Evolutionary conservation across 306 rosid genomes (phyloP).

Genomic region (Ormosia emarginata): DNA sequence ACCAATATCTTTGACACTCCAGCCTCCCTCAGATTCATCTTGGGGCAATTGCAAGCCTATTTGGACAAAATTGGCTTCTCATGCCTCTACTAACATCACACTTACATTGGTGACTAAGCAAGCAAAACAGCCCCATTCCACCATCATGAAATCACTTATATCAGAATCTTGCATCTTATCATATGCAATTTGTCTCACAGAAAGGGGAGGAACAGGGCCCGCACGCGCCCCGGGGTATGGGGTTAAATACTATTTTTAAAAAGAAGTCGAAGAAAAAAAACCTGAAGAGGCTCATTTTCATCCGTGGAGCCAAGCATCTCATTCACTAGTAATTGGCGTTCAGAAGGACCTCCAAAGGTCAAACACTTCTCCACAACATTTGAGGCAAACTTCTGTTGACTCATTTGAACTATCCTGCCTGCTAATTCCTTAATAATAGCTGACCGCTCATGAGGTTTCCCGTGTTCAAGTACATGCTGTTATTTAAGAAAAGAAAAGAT

Average conservation of each 20-base stretch:
- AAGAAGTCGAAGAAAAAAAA: constrained; percentile 21
- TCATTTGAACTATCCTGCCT: constrained; percentile 84
- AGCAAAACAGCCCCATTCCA: neutral
- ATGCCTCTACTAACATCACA: neutral
- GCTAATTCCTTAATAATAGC: constrained; percentile 87
- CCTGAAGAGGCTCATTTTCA: constrained; percentile 98
- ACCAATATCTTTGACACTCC: neutral
- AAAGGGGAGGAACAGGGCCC: neutral
- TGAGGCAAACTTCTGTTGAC: constrained; percentile 92
- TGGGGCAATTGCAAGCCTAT: neutral
- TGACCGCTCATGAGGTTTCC: constrained; percentile 88
- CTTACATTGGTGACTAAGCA: neutral
- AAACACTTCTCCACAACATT: constrained; percentile 89
- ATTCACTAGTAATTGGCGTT: constrained; percentile 74
- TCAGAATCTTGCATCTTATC: neutral
- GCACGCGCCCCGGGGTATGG: too few species aligned
- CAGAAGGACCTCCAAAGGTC: constrained; percentile 81
- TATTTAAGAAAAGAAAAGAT: neutral
- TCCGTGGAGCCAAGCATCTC: constrained; percentile 98
- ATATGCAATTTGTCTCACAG: neutral
- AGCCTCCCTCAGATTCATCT: neutral
- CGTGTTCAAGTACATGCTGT: constrained; percentile 90
- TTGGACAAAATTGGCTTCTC: neutral
- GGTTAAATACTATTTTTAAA: neutral
- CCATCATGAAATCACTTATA: neutral